Base-by-base conservation (phyloP, 225 moss, liverwort and hornwort species). In the Takakia lepidozioides region DNA sequence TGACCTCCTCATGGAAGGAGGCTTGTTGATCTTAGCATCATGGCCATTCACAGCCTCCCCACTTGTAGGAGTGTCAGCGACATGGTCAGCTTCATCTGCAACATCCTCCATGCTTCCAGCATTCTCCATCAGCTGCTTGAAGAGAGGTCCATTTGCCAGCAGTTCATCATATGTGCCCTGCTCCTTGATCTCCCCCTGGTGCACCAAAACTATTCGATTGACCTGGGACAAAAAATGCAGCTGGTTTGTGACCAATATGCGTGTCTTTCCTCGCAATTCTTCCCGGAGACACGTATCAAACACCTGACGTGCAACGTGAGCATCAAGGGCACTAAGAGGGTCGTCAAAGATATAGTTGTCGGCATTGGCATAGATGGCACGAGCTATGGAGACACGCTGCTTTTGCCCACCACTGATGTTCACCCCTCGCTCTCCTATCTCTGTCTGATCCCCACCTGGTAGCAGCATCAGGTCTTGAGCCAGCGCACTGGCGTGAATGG, bases 351-450 rank as follows among this genome's bases (percentile, higher is more conserved):
- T 56, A 34, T 76, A 87, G 8, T 82, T 79, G 42, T 87, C 83
- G 2, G 83, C 79, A 43, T 87, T 57, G 4, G 86, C 51, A 49
- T 87, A 87, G 6, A 80, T 79, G 22, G 86, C 86, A 27, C 86
- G 83, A 2, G 86, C 83, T 38, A 83, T 80, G 17, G 83, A 80
- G 29, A 83, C 80, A 35, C 83, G 73, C 55, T 87, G 86, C 61
- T 80, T 87, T 55, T 87, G 86, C 16, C 86, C 86, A 40, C 86
- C 86, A 27, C 82, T 83, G 29, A 87, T 80, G 55, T 87, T 87
- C 60, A 87, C 83, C 62, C 86, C 86, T 15, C 86, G 69, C 54
- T 87, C 86, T 26, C 86, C 83, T 49, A 86, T 86, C 59, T 86
- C 86, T 10, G 86, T 86, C n/a, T 67, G 69, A 45, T 86, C 86